A percentile compares a stretch with the other conserved stretches of the same genome.
Evolutionary conservation across 148 eudicot genomes (phyloP).

Genomic region (Fagopyrum tataricum): DNA sequence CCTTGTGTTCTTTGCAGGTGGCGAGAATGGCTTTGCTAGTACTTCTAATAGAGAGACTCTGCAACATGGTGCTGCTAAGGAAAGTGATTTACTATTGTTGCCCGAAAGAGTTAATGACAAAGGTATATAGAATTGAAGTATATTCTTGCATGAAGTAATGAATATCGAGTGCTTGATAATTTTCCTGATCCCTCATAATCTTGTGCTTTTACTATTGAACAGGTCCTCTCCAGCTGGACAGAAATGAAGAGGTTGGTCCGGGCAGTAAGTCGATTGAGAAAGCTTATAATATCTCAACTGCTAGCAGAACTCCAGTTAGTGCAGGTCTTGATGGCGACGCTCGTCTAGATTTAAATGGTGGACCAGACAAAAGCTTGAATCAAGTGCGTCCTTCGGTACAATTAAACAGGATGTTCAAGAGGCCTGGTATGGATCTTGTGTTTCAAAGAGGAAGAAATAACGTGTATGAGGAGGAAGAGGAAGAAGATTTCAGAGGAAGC

Average conservation of each 20-base stretch:
- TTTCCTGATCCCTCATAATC: not conserved
- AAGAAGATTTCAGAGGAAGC: constrained; percentile 4
- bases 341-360: not conserved
- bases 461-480: constrained; percentile 14
- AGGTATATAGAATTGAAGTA: not conserved
- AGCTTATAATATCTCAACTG: not conserved
- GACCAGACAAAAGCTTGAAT: not conserved
- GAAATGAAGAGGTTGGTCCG: constrained; percentile 8
- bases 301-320: not conserved
- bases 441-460: not conserved
- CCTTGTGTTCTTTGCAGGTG: not conserved
- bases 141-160: not conserved
- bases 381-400: not conserved
- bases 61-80: constrained; percentile 1
- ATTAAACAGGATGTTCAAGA: constrained; percentile 5
- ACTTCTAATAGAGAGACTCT: not conserved
- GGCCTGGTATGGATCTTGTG: not conserved
- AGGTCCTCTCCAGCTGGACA: constrained; percentile 3
- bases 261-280: not conserved
- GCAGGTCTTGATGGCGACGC: not conserved
- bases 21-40: constrained; percentile 2
- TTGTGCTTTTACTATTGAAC: constrained; percentile 4
- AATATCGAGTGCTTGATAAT: not conserved
- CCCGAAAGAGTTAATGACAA: not conserved
- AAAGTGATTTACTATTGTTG: not conserved